phyloP scores from a whole-genome alignment of 1,139 yeast species.

The Yamadazyma atlantica region DNA sequence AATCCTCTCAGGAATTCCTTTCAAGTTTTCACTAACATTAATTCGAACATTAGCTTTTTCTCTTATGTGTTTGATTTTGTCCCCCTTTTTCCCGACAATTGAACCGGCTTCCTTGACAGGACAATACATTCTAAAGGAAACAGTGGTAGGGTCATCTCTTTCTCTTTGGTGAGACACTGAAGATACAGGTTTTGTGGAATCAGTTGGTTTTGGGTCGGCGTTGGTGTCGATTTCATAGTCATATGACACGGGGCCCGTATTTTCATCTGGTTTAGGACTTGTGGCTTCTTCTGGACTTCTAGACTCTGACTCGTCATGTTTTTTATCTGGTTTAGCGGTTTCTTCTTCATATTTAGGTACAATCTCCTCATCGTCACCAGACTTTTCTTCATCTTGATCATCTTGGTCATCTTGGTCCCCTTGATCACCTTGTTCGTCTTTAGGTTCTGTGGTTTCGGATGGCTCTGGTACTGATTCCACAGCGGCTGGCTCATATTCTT shows the following conservation, averaged over 20 bases:
- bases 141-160: conserved; percentile 55
- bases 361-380: conserved; percentile 1
- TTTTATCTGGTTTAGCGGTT: too few relatives aligned
- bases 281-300: conserved; percentile 5
- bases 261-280: conserved; percentile 1
- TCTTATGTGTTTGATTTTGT: conserved; percentile 64
- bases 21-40: conserved; percentile 74
- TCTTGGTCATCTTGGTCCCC: conserved; percentile 6
- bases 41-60: conserved; percentile 66
- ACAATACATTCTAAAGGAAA: conserved; percentile 72
- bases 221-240: conserved; percentile 6
- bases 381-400: conserved; percentile 7
- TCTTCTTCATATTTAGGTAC: too few relatives aligned
- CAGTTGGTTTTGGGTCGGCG: too few relatives aligned
- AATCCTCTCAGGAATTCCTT: conserved; percentile 75
- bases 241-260: conserved; percentile 1
- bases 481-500: conserved; percentile 18
- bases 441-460: too few relatives aligned
- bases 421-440: conserved; percentile 7
- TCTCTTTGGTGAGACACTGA: conserved; percentile 21
- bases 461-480: too few relatives aligned
- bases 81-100: conserved; percentile 79
- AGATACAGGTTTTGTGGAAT: conserved; percentile 13
- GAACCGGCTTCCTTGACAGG: conserved; percentile 75
- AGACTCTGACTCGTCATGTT: conserved; percentile 6